A percentile compares a stretch with the other conserved stretches of the same genome.
These are phyloP conservation scores for Calamus simplicifolius DNA, from an alignment of 176 grass and related monocot genomes.

Conservation along the genomic window DNA sequence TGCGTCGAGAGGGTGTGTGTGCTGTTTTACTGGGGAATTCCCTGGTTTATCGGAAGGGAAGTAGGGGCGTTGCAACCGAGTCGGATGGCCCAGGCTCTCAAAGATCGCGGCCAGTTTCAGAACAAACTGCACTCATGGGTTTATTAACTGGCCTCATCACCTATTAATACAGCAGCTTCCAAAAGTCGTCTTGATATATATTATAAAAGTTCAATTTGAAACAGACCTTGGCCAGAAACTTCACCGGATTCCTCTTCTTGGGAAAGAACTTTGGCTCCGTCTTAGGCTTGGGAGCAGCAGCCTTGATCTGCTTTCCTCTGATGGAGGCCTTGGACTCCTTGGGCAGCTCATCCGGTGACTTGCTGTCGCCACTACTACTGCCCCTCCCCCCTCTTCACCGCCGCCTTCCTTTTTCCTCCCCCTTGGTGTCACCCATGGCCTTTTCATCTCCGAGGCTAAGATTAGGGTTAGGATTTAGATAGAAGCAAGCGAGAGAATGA, in stretches of 20 bases:
- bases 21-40: too few species aligned
- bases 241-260: slow-evolving; percentile 49
- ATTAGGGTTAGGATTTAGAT: background rate
- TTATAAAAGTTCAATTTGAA: background rate
- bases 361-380: slow-evolving; percentile 12
- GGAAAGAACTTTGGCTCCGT: slow-evolving; percentile 42
- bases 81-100: too few species aligned
- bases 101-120: too few species aligned
- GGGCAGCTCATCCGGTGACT: slow-evolving; percentile 2
- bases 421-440: background rate
- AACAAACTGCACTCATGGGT: too few species aligned
- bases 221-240: slow-evolving; percentile 48
- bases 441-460: slow-evolving; percentile 9
- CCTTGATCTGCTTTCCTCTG: slow-evolving; percentile 26
- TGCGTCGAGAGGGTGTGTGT: too few species aligned
- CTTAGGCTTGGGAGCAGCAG: slow-evolving; percentile 32
- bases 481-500: background rate
- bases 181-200: too few species aligned
- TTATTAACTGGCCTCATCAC: too few species aligned
- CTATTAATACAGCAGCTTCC: too few species aligned
- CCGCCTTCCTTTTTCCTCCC: slow-evolving; percentile 7
- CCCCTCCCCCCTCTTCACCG: slow-evolving; percentile 33
- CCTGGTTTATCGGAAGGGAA: too few species aligned
- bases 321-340: slow-evolving; percentile 11
- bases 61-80: too few species aligned